Conservation (phyloP, 2,329 filamentous ascomycete species). For the Cladosporium sp. region DNA sequence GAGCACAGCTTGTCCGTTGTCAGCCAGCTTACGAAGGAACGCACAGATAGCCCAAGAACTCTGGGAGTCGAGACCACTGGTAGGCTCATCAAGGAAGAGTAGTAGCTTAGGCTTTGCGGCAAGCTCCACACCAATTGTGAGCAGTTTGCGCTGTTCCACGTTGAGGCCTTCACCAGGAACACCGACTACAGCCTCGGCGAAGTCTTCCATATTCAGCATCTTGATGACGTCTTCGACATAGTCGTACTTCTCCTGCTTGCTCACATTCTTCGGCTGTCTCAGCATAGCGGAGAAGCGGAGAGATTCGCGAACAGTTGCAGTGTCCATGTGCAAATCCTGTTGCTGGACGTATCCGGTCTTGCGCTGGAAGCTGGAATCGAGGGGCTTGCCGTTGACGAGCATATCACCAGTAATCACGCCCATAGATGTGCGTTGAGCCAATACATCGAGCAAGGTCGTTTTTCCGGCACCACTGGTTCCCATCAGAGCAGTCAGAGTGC, state of each 20-base stretch:
- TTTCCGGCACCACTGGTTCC: slow-evolving; percentile 69
- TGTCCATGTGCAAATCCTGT: slow-evolving; percentile 60
- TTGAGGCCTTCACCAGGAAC: slow-evolving; percentile 56
- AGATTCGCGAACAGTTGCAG: slow-evolving; percentile 61
- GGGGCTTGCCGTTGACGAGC: slow-evolving; percentile 53
- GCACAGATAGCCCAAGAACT: slow-evolving; percentile 74
- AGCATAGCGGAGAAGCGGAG: slow-evolving; percentile 62
- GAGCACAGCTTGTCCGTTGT: slow-evolving; percentile 80
- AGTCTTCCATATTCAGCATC: slow-evolving; percentile 61
- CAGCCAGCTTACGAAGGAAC: slow-evolving; percentile 70
- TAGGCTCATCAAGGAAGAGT: slow-evolving; percentile 75
- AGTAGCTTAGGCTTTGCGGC: slow-evolving; percentile 66
- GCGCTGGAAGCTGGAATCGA: slow-evolving; percentile 59
- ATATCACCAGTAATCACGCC: slow-evolving; percentile 61
- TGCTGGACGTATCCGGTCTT: slow-evolving; percentile 64
- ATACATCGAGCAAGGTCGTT: slow-evolving; percentile 76
- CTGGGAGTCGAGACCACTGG: slow-evolving; percentile 68
- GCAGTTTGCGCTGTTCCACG: slow-evolving; percentile 64
- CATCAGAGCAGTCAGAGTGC: slow-evolving; percentile 49
- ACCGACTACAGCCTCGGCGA: slow-evolving; percentile 63
- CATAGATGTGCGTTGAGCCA: slow-evolving; percentile 62
- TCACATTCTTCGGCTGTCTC: slow-evolving; percentile 56
- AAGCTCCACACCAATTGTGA: slow-evolving; percentile 61
- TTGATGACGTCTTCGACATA: slow-evolving; percentile 64
- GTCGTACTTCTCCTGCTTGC: slow-evolving; percentile 57